Percentiles rank a stretch among this genome's conserved stretches.
Evolutionary conservation across 805 yeast species (phyloP).

Genomic region (Wickerhamomyces rabaulensis): DNA sequence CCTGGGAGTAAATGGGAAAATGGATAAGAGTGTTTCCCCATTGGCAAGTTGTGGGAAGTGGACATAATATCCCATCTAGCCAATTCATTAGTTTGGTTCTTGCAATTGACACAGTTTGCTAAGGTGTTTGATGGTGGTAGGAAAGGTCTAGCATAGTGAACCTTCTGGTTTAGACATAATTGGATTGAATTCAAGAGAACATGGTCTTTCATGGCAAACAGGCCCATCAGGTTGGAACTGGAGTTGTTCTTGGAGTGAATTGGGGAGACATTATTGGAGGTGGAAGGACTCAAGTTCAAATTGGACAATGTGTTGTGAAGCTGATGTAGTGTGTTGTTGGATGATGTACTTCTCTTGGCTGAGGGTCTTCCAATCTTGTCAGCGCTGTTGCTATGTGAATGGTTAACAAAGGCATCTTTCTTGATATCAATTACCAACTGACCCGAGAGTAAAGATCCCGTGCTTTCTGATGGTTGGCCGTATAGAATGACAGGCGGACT

Average conservation of each 20-base stretch:
- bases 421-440: conserved; percentile 54
- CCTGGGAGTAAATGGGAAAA: conserved; percentile 90
- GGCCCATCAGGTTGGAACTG: conserved; percentile 20
- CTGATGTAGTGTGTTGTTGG: conserved; percentile 16
- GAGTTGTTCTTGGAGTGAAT: conserved; percentile 17
- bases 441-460: conserved; percentile 87
- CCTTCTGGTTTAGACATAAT: conserved; percentile 66
- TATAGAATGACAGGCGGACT: conserved; percentile 88
- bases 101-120: conserved; percentile 55
- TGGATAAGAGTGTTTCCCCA: conserved; percentile 82
- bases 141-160: conserved; percentile 64
- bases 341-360: conserved; percentile 11
- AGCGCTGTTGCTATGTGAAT: background rate
- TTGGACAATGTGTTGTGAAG: conserved; percentile 20
- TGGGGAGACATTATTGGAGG: conserved; percentile 18
- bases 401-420: conserved; percentile 17
- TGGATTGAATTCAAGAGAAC: conserved; percentile 53
- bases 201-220: conserved; percentile 32
- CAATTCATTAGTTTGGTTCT: conserved; percentile 48
- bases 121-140: conserved; percentile 45
- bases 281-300: conserved; percentile 21
- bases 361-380: conserved; percentile 16
- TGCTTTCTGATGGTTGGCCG: conserved; percentile 70
- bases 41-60: conserved; percentile 48
- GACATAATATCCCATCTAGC: conserved; percentile 87